Conservation (phyloP, 2,329 filamentous ascomycete species). For the Teratosphaeriaceae sp. region DNA sequence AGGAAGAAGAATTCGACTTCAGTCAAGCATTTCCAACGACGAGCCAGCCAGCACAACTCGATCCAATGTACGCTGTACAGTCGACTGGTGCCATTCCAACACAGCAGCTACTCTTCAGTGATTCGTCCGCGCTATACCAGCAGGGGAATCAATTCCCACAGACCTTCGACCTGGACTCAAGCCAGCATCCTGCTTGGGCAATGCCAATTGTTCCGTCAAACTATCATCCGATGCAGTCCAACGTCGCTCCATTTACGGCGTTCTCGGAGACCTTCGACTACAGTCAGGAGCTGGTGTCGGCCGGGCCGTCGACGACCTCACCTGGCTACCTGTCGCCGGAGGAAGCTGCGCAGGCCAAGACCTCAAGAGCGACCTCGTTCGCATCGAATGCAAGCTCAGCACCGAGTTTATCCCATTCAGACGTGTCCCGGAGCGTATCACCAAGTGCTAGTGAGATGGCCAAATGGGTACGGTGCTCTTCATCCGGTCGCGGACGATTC, state of each 20-base stretch:
- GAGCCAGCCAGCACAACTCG: constrained; percentile 5
- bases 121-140: constrained; percentile 8
- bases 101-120: constrained; percentile 7
- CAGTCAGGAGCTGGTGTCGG: constrained; percentile 1
- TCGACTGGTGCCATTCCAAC: neutral
- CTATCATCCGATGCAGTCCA: constrained; percentile 4
- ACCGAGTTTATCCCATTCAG: constrained; percentile 16
- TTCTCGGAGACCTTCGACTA: constrained; percentile 12
- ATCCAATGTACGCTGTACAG: constrained; percentile 7
- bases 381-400: constrained; percentile 23
- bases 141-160: constrained; percentile 8
- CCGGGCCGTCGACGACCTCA: constrained; percentile 9
- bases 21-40: constrained; percentile 6
- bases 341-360: constrained; percentile 7
- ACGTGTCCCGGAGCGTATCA: constrained; percentile 25
- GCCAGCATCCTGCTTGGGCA: constrained; percentile 7
- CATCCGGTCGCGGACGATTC: neutral
- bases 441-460: constrained; percentile 28
- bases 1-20: constrained; percentile 13
- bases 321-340: constrained; percentile 16
- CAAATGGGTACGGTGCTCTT: constrained; percentile 21
- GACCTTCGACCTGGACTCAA: neutral
- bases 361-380: constrained; percentile 21
- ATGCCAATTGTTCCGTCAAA: constrained; percentile 9
- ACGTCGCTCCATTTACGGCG: constrained; percentile 8